Base-by-base conservation (phyloP, 2,329 filamentous ascomycete species). In the Fusarium sp. region DNA sequence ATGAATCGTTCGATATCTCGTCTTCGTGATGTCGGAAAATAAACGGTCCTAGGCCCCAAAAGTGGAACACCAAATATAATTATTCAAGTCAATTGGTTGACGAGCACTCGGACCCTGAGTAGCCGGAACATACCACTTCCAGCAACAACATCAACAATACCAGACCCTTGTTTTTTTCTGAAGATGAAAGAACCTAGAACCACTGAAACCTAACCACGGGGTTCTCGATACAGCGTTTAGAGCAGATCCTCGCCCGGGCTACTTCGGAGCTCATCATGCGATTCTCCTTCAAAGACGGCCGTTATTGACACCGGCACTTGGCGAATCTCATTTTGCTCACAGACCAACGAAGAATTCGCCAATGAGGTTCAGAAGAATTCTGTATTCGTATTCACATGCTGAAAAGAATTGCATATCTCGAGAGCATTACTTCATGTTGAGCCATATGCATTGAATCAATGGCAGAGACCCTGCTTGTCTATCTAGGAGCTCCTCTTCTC, bases 241-340 rank as follows among this genome's bases (percentile, higher is more conserved):
- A 54, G 17, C 22, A 26, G 26, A 36, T 39, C 26, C n/a, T n/a
- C 44, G 26, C 18, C 22, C 63, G 62, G 72, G 64, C 58, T 64
- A n/a, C 44, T 46, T 72, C 72, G 72, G 69, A 68, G 52, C 63
- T 28, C 56, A 71, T 74, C 72, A 73, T 73, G 71, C 72, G 49
- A 75, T 64, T 73, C 38, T 67, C 51, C 34, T 44, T 45, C 63
- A 70, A 71, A 73, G 51, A 72, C 66, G 53, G 50, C 63, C 58
- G 69, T 74, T 72, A 31, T 22, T 58, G 42, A 52, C 48, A 20
- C 53, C 55, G 63, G 53, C 66, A 55, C 55, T 70, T 67, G 57
- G 51, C 63, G 48, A 62, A 63, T 63, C 34, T 42, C 44, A 59
- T 62, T 34, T 56, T 49, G 24, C 34, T 54, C 36, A 50, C 40